Conservation (phyloP, 352 stramenopile species). For the Globisporangium echinulatum region DNA sequence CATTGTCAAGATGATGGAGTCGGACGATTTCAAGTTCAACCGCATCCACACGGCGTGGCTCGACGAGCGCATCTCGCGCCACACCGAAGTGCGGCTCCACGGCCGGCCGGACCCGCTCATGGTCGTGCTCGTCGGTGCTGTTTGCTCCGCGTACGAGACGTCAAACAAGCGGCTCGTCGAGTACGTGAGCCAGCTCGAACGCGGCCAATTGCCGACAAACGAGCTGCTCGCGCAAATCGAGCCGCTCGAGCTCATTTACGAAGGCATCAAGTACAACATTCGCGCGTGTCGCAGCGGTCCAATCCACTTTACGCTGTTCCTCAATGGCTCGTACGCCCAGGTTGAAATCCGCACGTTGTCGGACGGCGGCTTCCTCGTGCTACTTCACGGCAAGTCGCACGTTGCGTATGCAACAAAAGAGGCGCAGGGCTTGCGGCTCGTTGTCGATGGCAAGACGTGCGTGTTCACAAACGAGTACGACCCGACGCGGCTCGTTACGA, state of each 20-base stretch:
- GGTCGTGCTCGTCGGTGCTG: slow-evolving; percentile 86
- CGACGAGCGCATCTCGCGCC: slow-evolving; percentile 94
- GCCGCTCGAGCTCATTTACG: slow-evolving; percentile 97
- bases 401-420: slow-evolving; percentile 95
- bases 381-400: slow-evolving; percentile 95
- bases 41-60: slow-evolving; percentile 99
- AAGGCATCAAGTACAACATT: slow-evolving; percentile 98
- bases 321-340: slow-evolving; percentile 85
- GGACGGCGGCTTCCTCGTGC: slow-evolving; percentile 97
- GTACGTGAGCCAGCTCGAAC: slow-evolving; percentile 81
- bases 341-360: slow-evolving; percentile 95
- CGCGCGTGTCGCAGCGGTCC: slow-evolving; percentile 85
- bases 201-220: slow-evolving; percentile 89
- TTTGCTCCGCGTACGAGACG: slow-evolving; percentile 77
- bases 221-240: slow-evolving; percentile 81
- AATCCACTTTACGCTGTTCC: slow-evolving; percentile 90
- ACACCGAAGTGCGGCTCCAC: slow-evolving; percentile 85
- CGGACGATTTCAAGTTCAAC: slow-evolving; percentile 98
- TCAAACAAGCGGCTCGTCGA: slow-evolving; percentile 67
- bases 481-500: slow-evolving; percentile 95
- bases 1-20: slow-evolving; percentile 98
- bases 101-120: slow-evolving; percentile 78
- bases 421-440: slow-evolving; percentile 86
- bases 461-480: slow-evolving; percentile 99
- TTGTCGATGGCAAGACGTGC: slow-evolving; percentile 94